Evolutionary conservation across 2,329 filamentous ascomycete species (phyloP).

Genomic region (Trichoderma polysporum): DNA sequence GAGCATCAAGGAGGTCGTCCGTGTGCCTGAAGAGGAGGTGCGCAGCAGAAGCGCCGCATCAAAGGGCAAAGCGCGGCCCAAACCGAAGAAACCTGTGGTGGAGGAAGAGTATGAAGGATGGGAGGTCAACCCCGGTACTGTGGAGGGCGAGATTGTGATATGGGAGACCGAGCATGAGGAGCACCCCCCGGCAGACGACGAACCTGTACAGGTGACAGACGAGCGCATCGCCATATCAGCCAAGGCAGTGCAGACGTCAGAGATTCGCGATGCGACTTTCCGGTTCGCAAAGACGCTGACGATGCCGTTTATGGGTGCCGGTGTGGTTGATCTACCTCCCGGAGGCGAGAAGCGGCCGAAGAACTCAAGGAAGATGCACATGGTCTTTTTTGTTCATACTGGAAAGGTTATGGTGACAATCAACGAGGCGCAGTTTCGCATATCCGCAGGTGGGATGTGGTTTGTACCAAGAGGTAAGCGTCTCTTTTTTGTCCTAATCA

Average conservation of each 20-base stretch:
- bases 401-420: slow-evolving; percentile 81
- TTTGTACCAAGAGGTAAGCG: slow-evolving; percentile 89
- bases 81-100: slow-evolving; percentile 37
- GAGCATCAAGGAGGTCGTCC: slow-evolving; percentile 74
- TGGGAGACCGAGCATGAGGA: slow-evolving; percentile 62
- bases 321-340: slow-evolving; percentile 83
- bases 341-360: slow-evolving; percentile 83
- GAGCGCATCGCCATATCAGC: slow-evolving; percentile 58
- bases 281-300: slow-evolving; percentile 85
- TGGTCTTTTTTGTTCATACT: slow-evolving; percentile 88
- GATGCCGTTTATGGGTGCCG: slow-evolving; percentile 82
- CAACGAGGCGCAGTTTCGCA: slow-evolving; percentile 73
- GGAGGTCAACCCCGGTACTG: slow-evolving; percentile 65
- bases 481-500: too few species aligned
- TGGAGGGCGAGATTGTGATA: slow-evolving; percentile 61
- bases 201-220: slow-evolving; percentile 53
- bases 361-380: slow-evolving; percentile 93
- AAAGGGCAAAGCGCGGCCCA: slow-evolving; percentile 30
- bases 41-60: slow-evolving; percentile 26
- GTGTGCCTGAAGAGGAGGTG: slow-evolving; percentile 60
- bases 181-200: slow-evolving; percentile 53
- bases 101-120: slow-evolving; percentile 65
- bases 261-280: slow-evolving; percentile 69
- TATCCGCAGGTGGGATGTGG: slow-evolving; percentile 85
- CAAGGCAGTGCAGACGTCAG: slow-evolving; percentile 55